Percentiles rank a stretch among this genome's conserved stretches.
Evolutionary conservation across 768 basidiomycete species (phyloP).

Genomic region (Phylloporus sp.): DNA sequence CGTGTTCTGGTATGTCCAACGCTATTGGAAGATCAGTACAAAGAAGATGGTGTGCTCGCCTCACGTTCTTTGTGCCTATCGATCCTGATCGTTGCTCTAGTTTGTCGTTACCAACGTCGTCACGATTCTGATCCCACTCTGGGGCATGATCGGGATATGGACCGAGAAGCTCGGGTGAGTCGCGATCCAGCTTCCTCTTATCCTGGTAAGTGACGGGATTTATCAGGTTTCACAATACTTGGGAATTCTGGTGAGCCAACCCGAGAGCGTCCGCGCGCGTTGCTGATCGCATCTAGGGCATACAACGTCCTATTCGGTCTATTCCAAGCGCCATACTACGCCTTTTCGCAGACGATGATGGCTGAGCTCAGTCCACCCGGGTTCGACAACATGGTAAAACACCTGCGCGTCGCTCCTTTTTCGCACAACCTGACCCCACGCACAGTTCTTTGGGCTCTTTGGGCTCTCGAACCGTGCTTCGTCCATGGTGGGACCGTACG

Average conservation of each 20-base stretch:
- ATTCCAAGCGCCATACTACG: constrained; percentile 85
- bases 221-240: constrained; percentile 64
- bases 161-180: constrained; percentile 64
- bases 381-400: constrained; percentile 69
- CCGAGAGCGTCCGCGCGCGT: background rate
- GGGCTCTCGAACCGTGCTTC: constrained; percentile 80
- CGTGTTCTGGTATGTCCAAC: constrained; percentile 81
- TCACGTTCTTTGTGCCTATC: background rate
- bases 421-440: background rate
- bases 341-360: constrained; percentile 85
- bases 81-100: constrained; percentile 31
- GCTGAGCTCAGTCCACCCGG: constrained; percentile 83
- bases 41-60: constrained; percentile 63
- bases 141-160: constrained; percentile 88
- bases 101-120: constrained; percentile 74
- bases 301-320: constrained; percentile 78
- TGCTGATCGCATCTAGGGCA: constrained; percentile 40
- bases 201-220: background rate
- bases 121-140: constrained; percentile 73
- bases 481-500: constrained; percentile 84
- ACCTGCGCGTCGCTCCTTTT: background rate
- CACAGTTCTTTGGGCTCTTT: constrained; percentile 81
- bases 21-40: constrained; percentile 70
- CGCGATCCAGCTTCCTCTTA: background rate
- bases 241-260: constrained; percentile 75